Conservation (phyloP, 768 basidiomycete genomes). For the Dictyophora rubrovolvata region DNA sequence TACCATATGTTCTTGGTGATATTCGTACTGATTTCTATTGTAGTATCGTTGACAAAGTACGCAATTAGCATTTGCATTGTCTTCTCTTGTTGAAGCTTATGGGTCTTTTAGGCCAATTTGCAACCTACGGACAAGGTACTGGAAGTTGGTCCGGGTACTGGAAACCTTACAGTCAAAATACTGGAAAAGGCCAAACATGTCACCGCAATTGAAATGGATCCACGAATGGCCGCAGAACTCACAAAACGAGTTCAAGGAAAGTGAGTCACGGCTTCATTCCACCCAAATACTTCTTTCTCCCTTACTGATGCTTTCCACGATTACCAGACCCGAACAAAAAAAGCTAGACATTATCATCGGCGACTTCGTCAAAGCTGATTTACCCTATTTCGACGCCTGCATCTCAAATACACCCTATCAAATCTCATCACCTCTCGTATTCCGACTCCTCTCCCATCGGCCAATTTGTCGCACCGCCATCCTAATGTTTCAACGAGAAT, state of each 20-base stretch:
- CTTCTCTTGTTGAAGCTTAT: not conserved
- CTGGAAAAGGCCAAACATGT: conserved; percentile 88
- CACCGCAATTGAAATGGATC: conserved; percentile 95
- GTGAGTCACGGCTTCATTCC: conserved; percentile 42
- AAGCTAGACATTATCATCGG: conserved; percentile 94
- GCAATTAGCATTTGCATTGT: not conserved
- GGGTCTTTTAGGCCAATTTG: conserved; percentile 61
- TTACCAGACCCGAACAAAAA: conserved; percentile 77
- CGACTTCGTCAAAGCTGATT: conserved; percentile 95
- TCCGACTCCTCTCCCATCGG: conserved; percentile 92
- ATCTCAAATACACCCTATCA: conserved; percentile 99
- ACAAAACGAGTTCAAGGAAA: conserved; percentile 96
- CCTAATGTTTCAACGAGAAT: conserved; percentile 99
- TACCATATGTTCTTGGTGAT: not conserved
- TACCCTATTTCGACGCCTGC: conserved; percentile 98
- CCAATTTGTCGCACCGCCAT: conserved; percentile 90
- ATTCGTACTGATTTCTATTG: conserved; percentile 11
- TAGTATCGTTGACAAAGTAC: conserved; percentile 57
- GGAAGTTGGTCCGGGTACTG: conserved; percentile 96
- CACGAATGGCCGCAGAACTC: conserved; percentile 96
- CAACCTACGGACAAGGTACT: conserved; percentile 92
- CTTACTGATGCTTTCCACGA: not conserved
- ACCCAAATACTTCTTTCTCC: not conserved
- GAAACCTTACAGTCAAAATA: conserved; percentile 90
- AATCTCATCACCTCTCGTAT: conserved; percentile 95